Evolutionary conservation across 176 grass and related monocot species (phyloP), one percentile per base, ranked within the genome.

Genomic region (Saccharum spontaneum): DNA sequence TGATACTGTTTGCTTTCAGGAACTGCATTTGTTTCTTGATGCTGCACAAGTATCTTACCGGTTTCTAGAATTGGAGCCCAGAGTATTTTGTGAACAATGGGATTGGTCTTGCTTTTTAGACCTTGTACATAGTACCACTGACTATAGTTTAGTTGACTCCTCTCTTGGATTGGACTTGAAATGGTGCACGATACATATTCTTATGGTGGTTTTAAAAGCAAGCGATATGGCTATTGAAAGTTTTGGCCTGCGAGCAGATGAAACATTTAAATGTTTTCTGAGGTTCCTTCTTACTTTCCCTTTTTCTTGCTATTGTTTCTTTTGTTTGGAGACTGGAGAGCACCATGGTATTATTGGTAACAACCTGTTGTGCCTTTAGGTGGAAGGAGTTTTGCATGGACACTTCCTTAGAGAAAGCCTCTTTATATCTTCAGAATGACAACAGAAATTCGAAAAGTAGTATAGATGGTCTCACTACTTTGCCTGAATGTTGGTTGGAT

Each of bases 61-160:
- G 83, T 92, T 98, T 85, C 86, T 95, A 48, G 82, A 65, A 60
- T 87, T 94, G 89, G 96, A 98, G 31, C 91, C 91, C 9, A 61
- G 83, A 80, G 63, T 95, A 75, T 95, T 93, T 81, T 82, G 85
- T 85, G 93, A 85, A 67, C 67, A 92, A 81, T 98, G 96, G 96
- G 87, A 98, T 55, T 98, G 93, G 93, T 93, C 96, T 74, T 98
- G 89, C 84, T 87, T 94, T 82, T 83, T 95, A 82, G 89, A 95
- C 72, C 83, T 95, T 57, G 75, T 92, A 72, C 79, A 94, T 78
- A 76, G 60, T 66, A 73, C 86, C 66, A 55, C 80, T 77, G 79
- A 90, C 76, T 73, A 81, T 89, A 82, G 60, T 86, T 89, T 86
- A 86, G 68, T 41, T 79, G 79, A 86, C 68, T 49, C 61, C 16